These are phyloP conservation scores for Hemisphaericaspora nanyangensis DNA, from an alignment of 805 yeast genomes.

Conservation along the genomic window DNA sequence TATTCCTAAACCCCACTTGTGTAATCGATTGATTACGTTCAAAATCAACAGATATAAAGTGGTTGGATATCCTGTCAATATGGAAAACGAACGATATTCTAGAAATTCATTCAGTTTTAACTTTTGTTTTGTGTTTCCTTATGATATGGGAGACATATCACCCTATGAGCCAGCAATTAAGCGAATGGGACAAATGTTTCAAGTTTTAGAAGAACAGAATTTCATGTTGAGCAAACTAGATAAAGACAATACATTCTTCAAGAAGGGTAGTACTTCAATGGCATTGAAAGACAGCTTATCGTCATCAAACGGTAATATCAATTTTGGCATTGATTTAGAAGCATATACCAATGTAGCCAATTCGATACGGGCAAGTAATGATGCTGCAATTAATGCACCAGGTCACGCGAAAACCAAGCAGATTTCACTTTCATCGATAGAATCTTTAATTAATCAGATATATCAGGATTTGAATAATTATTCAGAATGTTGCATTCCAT, in stretches of 20 bases:
- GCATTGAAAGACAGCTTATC: not conserved
- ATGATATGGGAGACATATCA: conserved; percentile 65
- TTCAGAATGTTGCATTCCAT: conserved; percentile 92
- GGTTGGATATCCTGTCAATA: conserved; percentile 85
- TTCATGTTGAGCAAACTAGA: conserved; percentile 60
- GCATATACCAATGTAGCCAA: not conserved
- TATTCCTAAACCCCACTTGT: conserved; percentile 89
- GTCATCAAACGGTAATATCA: conserved; percentile 1
- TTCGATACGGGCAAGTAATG: conserved; percentile 2
- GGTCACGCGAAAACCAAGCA: conserved; percentile 20
- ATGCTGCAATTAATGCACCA: conserved; percentile 10
- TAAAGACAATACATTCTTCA: conserved; percentile 39
- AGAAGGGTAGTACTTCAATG: conserved; percentile 8
- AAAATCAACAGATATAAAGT: conserved; percentile 68
- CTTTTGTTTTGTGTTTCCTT: conserved; percentile 86
- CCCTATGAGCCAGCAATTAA: conserved; percentile 84
- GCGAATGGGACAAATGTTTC: conserved; percentile 83
- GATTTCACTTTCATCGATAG: conserved; percentile 46
- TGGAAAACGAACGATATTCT: conserved; percentile 70
- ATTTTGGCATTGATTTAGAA: conserved; percentile 4
- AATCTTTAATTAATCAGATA: conserved; percentile 81
- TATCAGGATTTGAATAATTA: conserved; percentile 92
- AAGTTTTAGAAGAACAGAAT: conserved; percentile 85
- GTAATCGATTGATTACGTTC: conserved; percentile 75
- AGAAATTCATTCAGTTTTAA: conserved; percentile 92